Percentiles rank a stretch among this genome's conserved stretches.
Evolutionary conservation across 2,329 filamentous ascomycete genomes (phyloP).

Genomic region (Alternaria triticimaculans): DNA sequence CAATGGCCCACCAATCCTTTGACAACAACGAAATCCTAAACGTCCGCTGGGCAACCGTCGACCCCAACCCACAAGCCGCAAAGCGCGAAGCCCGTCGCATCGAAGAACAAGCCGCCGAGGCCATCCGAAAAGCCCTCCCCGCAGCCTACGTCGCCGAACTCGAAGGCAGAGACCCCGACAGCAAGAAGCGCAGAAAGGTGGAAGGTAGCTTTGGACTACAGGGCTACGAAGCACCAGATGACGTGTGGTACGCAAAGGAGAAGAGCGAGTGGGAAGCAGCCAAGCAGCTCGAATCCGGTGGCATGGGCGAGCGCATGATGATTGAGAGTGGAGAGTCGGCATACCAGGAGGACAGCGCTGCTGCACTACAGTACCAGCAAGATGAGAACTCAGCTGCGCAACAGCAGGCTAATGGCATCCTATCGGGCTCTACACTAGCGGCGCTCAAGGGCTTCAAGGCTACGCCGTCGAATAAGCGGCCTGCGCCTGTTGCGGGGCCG

Average conservation of each 20-base stretch:
- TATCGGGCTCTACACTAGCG: conserved; percentile 81
- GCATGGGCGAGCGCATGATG: conserved; percentile 59
- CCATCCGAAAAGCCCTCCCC: conserved; percentile 84
- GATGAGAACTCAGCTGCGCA: conserved; percentile 18
- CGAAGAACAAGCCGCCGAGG: conserved; percentile 96
- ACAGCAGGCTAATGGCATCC: conserved; percentile 65
- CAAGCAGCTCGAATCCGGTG: conserved; percentile 64
- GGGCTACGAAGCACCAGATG: conserved; percentile 92
- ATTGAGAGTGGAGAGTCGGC: conserved; percentile 56
- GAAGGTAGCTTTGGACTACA: conserved; percentile 85
- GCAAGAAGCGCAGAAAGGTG: conserved; percentile 85
- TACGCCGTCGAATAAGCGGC: conserved; percentile 56
- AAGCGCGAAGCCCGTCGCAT: conserved; percentile 87
- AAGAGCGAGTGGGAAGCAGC: conserved; percentile 71
- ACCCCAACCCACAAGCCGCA: conserved; percentile 94
- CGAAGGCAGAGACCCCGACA: conserved; percentile 86
- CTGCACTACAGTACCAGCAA: conserved; percentile 15
- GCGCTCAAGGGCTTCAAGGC: conserved; percentile 67
- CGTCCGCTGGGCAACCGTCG: conserved; percentile 94
- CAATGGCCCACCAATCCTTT: conserved; percentile 92
- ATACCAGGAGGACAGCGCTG: conserved; percentile 10
- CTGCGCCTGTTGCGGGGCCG: conserved; percentile 68
- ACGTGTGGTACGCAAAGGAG: conserved; percentile 88
- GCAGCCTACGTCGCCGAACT: conserved; percentile 92
- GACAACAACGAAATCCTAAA: conserved; percentile 94